A percentile compares a stretch with the other conserved stretches of the same genome.
These are phyloP conservation scores for Haplosporangium gracile DNA, from an alignment of 192 early-diverging fungal genomes.

Conservation along the genomic window DNA sequence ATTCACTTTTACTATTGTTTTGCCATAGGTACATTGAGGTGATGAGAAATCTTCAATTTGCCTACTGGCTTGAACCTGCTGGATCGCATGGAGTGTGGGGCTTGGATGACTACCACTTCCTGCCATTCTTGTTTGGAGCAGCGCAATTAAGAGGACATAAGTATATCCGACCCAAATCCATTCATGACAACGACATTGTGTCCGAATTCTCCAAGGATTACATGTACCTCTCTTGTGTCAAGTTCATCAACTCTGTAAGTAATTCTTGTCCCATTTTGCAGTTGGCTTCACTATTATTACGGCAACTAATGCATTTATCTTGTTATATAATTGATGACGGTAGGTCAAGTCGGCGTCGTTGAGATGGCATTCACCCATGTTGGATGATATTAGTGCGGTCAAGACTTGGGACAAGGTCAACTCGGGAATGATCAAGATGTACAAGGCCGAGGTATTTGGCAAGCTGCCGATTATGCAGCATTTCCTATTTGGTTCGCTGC, in stretches of 20 bases:
- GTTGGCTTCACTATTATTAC: background rate
- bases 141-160: slow-evolving; percentile 91
- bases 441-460: slow-evolving; percentile 89
- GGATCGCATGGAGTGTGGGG: slow-evolving; percentile 99
- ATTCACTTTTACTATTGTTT: background rate
- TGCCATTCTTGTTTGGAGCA: slow-evolving; percentile 95
- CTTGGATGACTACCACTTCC: slow-evolving; percentile 97
- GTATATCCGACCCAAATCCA: slow-evolving; percentile 93
- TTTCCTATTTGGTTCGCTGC: slow-evolving; percentile 91
- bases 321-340: background rate
- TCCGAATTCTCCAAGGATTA: slow-evolving; percentile 92
- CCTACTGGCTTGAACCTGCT: slow-evolving; percentile 97
- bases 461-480: slow-evolving; percentile 99
- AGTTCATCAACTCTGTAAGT: slow-evolving; percentile 89
- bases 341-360: slow-evolving; percentile 78
- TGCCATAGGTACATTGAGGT: slow-evolving; percentile 80
- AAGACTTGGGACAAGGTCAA: slow-evolving; percentile 92
- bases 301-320: background rate
- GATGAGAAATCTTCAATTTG: slow-evolving; percentile 91
- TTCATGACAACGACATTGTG: slow-evolving; percentile 90
- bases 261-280: background rate
- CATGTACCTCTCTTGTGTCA: slow-evolving; percentile 96
- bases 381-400: slow-evolving; percentile 92
- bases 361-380: slow-evolving; percentile 94
- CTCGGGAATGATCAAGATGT: slow-evolving; percentile 96